These are phyloP conservation scores for Tylopilus sp. DNA, from an alignment of 1,284 basidiomycete species.

Conservation along the genomic window DNA sequence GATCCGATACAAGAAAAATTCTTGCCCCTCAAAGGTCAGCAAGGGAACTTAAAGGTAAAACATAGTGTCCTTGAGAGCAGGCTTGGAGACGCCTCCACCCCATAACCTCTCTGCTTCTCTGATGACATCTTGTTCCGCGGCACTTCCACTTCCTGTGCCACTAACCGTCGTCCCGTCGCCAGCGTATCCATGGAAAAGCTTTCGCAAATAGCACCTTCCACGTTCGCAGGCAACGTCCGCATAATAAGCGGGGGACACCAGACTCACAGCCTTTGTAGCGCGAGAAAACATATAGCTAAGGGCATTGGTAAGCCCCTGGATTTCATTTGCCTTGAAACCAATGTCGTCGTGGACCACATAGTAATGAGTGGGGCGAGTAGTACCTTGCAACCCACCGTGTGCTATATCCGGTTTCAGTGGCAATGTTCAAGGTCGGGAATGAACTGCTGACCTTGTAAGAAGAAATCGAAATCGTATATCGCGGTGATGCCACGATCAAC, in stretches of 20 bases:
- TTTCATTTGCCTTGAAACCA: slow-evolving; percentile 62
- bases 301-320: slow-evolving; percentile 63
- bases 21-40: not conserved
- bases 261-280: slow-evolving; percentile 77
- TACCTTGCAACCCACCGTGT: slow-evolving; percentile 64
- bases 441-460: slow-evolving; percentile 53
- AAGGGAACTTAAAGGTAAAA: slow-evolving; percentile 59
- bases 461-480: slow-evolving; percentile 80
- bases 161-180: slow-evolving; percentile 34
- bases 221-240: slow-evolving; percentile 77
- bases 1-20: not conserved
- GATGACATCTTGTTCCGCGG: slow-evolving; percentile 49
- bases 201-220: slow-evolving; percentile 73
- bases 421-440: not conserved
- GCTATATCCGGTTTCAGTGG: slow-evolving; percentile 37
- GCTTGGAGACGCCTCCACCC: slow-evolving; percentile 53
- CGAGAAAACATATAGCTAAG: slow-evolving; percentile 77
- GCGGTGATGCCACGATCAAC: slow-evolving; percentile 73
- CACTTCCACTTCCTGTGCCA: slow-evolving; percentile 23
- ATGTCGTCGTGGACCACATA: slow-evolving; percentile 76
- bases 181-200: slow-evolving; percentile 56
- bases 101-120: slow-evolving; percentile 55
- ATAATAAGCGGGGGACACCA: slow-evolving; percentile 77
- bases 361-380: slow-evolving; percentile 76
- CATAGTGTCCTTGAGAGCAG: slow-evolving; percentile 64